Conservation (phyloP, 768 basidiomycete species). For the Phylloporus sp. region DNA sequence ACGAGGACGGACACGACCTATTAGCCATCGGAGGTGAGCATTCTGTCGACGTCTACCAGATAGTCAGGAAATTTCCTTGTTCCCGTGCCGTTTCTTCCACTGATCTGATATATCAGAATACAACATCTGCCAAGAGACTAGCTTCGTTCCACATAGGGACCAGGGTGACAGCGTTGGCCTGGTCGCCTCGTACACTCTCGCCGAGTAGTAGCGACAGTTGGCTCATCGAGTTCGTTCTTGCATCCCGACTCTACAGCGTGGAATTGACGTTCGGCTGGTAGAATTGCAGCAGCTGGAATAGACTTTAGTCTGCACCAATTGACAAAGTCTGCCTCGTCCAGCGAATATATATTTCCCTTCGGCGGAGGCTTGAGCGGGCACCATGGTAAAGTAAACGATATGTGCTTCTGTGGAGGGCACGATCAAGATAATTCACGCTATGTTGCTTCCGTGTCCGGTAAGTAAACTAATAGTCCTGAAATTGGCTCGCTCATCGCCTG, state of each 20-base stretch:
- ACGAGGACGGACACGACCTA: conserved; percentile 60
- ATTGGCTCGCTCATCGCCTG: neutral
- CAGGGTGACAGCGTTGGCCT: conserved; percentile 69
- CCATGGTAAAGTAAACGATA: conserved; percentile 71
- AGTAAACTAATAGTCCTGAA: conserved; percentile 2
- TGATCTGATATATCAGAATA: conserved; percentile 31
- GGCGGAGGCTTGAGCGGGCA: conserved; percentile 80
- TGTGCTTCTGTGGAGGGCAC: conserved; percentile 75
- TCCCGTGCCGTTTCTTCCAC: conserved; percentile 1
- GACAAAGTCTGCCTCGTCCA: conserved; percentile 45
- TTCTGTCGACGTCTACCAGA: conserved; percentile 61
- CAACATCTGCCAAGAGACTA: conserved; percentile 43
- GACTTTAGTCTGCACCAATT: conserved; percentile 71
- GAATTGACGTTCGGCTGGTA: conserved; percentile 27
- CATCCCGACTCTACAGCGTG: conserved; percentile 1
- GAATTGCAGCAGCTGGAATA: conserved; percentile 61
- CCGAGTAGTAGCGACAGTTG: conserved; percentile 61
- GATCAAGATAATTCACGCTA: conserved; percentile 65
- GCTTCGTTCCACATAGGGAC: conserved; percentile 73
- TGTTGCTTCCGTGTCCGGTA: conserved; percentile 78
- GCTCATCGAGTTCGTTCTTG: conserved; percentile 59
- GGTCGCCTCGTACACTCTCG: conserved; percentile 67
- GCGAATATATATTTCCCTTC: conserved; percentile 60
- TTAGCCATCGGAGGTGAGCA: conserved; percentile 71
- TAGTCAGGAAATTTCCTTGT: conserved; percentile 42